Evolutionary conservation across 768 basidiomycete genomes (phyloP).

Genomic region (Boletus edulis): DNA sequence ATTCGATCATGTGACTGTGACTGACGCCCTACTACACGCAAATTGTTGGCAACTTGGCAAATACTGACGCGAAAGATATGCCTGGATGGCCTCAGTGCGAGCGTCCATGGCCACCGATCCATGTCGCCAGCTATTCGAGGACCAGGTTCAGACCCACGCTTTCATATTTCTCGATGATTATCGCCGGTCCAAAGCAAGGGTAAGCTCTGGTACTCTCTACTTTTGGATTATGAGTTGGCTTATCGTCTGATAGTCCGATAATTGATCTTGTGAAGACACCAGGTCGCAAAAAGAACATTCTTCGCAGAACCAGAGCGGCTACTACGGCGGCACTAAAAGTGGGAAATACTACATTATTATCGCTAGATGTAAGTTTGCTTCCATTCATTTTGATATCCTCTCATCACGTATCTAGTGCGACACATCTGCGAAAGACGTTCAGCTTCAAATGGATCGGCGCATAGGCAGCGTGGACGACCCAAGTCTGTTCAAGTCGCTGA

Average conservation of each 20-base stretch:
- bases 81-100: slow-evolving; percentile 69
- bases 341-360: slow-evolving; percentile 38
- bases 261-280: slow-evolving; percentile 85
- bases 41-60: slow-evolving; percentile 9
- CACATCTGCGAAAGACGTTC: slow-evolving; percentile 33
- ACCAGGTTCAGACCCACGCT: slow-evolving; percentile 72
- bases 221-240: neutral
- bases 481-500: slow-evolving; percentile 2
- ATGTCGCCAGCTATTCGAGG: slow-evolving; percentile 65
- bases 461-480: neutral
- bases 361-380: slow-evolving; percentile 43
- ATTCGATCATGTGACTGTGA: slow-evolving; percentile 32
- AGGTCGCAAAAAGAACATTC: slow-evolving; percentile 61
- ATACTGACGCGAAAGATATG: slow-evolving; percentile 26
- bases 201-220: slow-evolving; percentile 30
- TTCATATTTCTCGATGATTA: slow-evolving; percentile 81
- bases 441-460: neutral
- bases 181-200: slow-evolving; percentile 63
- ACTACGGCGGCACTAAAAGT: slow-evolving; percentile 44
- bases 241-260: slow-evolving; percentile 47
- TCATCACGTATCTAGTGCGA: slow-evolving; percentile 33
- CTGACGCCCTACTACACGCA: neutral
- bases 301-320: slow-evolving; percentile 48
- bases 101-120: slow-evolving; percentile 70
- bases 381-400: neutral